Percentiles rank a stretch among this genome's conserved stretches.
These are phyloP conservation scores for Salix viminalis DNA, from an alignment of 345 rosid species.

Conservation along the genomic window DNA sequence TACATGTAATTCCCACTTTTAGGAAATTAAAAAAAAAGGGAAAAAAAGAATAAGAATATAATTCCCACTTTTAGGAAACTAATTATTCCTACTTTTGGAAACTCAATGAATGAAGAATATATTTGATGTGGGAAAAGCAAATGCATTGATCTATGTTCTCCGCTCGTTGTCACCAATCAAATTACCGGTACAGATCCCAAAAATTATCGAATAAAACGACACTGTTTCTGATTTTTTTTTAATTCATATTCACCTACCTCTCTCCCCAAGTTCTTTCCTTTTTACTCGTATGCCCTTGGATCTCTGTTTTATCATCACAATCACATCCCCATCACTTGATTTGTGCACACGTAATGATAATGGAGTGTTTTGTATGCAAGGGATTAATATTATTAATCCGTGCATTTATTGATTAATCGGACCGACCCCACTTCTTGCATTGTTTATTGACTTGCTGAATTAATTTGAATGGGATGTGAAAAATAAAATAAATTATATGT, in stretches of 20 bases:
- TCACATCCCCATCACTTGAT: background rate
- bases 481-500: background rate
- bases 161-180: background rate
- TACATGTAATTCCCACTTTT: background rate
- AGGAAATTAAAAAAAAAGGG: background rate
- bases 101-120: background rate
- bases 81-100: background rate
- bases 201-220: background rate
- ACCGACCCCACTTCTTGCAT: conserved; percentile 27
- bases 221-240: background rate
- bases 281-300: background rate
- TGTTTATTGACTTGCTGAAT: conserved; percentile 25
- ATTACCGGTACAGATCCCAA: background rate
- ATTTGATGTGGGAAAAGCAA: background rate
- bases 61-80: background rate
- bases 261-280: background rate
- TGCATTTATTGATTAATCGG: conserved; percentile 28
- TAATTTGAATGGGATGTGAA: background rate
- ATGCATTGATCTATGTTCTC: background rate
- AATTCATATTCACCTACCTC: background rate
- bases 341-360: background rate
- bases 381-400: background rate
- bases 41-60: background rate
- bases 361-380: background rate
- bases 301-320: background rate